Percentiles rank a stretch among this genome's conserved stretches.
Conservation (phyloP, 2,329 filamentous ascomycete genomes). For the Chaetomium sp. region DNA sequence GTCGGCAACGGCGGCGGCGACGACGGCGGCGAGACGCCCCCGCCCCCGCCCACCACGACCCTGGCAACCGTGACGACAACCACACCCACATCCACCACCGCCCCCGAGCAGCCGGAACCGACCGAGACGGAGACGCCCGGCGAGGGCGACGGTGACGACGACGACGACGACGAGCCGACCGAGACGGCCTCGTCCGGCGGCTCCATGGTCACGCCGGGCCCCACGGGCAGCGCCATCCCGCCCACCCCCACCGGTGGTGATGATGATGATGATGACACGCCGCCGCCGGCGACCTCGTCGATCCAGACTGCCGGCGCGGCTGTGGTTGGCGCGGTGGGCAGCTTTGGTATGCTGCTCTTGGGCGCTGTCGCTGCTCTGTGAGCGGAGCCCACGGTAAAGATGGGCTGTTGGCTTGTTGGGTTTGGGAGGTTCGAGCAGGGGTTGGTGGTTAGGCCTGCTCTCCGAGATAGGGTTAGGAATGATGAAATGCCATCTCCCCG, state of each 20-base stretch:
- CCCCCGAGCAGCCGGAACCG: background rate
- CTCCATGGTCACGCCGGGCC: constrained; percentile 7
- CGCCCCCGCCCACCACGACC: constrained; percentile 14
- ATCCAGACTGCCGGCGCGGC: constrained; percentile 6
- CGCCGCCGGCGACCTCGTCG: constrained; percentile 9
- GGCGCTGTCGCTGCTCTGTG: constrained; percentile 33
- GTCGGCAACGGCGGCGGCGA: constrained; percentile 48
- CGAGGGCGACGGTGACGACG: background rate
- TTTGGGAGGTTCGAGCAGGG: background rate
- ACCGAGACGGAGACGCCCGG: constrained; percentile 2
- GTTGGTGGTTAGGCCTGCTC: background rate
- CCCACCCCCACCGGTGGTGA: background rate
- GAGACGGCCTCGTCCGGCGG: background rate
- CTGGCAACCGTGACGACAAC: constrained; percentile 2
- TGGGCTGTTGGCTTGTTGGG: too few relatives aligned
- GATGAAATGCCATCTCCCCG: background rate
- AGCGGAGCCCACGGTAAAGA: constrained; percentile 2
- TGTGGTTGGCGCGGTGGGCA: constrained; percentile 22
- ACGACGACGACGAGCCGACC: constrained; percentile 8
- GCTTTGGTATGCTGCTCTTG: constrained; percentile 30
- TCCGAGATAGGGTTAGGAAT: background rate
- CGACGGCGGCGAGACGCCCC: constrained; percentile 2
- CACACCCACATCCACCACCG: too few relatives aligned
- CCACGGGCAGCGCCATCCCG: constrained; percentile 4
- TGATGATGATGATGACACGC: background rate